Conservation (phyloP, 2,329 filamentous ascomycete species). For the Fusarium continuum region DNA sequence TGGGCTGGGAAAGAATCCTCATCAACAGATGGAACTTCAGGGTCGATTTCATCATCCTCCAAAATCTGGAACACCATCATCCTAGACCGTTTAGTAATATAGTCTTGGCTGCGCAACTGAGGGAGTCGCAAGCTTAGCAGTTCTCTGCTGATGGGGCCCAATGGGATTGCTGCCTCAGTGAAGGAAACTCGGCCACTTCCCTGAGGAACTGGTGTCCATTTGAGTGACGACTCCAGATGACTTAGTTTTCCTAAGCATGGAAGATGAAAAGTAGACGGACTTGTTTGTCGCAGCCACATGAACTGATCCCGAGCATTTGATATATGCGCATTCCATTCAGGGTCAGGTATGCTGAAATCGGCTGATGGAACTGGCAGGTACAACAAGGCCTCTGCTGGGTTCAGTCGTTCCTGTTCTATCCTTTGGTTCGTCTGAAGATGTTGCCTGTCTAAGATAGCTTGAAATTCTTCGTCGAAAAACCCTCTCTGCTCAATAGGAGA, state of each 20-base stretch:
- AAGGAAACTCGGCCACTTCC: slow-evolving; percentile 1
- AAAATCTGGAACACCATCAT: slow-evolving; percentile 20
- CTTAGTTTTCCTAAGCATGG: not conserved
- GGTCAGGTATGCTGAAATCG: slow-evolving; percentile 38
- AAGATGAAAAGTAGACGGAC: slow-evolving; percentile 2
- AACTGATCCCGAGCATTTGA: slow-evolving; percentile 40
- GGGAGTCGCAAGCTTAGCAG: slow-evolving; percentile 20
- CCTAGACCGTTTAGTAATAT: not conserved
- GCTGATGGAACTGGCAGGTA: slow-evolving; percentile 45
- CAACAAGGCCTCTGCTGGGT: slow-evolving; percentile 38
- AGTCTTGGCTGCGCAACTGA: slow-evolving; percentile 30
- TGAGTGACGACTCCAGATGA: slow-evolving; percentile 32
- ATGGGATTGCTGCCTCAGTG: slow-evolving; percentile 24
- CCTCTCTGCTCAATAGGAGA: not conserved
- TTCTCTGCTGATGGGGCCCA: slow-evolving; percentile 1
- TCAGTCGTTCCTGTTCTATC: slow-evolving; percentile 44
- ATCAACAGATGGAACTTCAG: not conserved
- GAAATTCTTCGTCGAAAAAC: slow-evolving; percentile 41
- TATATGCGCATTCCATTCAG: slow-evolving; percentile 36
- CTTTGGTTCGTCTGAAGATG: slow-evolving; percentile 7
- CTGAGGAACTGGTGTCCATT: slow-evolving; percentile 38
- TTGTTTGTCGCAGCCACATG: slow-evolving; percentile 34
- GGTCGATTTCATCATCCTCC: slow-evolving; percentile 40
- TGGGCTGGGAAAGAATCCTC: no score
- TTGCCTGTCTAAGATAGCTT: slow-evolving; percentile 30